Base-by-base conservation (phyloP, 768 basidiomycete genomes). In the Lentinus brumalis region DNA sequence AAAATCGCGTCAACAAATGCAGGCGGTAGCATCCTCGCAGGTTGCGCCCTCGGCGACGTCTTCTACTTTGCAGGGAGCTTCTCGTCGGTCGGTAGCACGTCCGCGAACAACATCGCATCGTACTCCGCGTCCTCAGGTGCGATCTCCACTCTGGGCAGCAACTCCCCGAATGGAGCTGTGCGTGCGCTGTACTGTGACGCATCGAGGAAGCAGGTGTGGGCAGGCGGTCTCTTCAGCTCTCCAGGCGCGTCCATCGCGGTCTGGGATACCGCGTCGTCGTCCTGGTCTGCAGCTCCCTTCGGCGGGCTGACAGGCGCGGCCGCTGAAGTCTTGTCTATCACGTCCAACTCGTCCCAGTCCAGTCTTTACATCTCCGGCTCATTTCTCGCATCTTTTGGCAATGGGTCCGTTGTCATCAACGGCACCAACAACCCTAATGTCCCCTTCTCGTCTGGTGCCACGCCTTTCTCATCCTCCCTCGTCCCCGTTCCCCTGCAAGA, bases 291-390 rank as follows among this genome's bases (percentile, higher is more conserved):
- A 26, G 81, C 94, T 2, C 88, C 89, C 16, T 98, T 99, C 75
- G 81, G 80, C 46, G 95, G 96, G 38, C 79, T 99, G 42, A 76
- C 84, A 32, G 94, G 92, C 42, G 84, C 83, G 16, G 79, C 83
- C 41, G 82, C 83, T 9, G 78, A 82, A 66, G 92, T 98, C 56
- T 72, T 79, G 30, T 89, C 91, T 50, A 97, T 98, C 69, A 81
- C 85, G 39, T 76, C 88, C 32, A 91, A 91, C 67, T 77, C 86
- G 39, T 87, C 92, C 55, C 80, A 82, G 56, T 76, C 80, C 12
- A 91, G 89, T 63, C 76, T 98, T 56, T 89, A 95, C 71, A 95
- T 98, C 70, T 83, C 90, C 0, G 97, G 97, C 41, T 88, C 89
- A 12, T 99, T 99, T 78, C 67, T 89, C 57, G 89, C 92, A 3